Base-by-base conservation (phyloP, 768 basidiomycete species). In the Pleurotus giganteus region DNA sequence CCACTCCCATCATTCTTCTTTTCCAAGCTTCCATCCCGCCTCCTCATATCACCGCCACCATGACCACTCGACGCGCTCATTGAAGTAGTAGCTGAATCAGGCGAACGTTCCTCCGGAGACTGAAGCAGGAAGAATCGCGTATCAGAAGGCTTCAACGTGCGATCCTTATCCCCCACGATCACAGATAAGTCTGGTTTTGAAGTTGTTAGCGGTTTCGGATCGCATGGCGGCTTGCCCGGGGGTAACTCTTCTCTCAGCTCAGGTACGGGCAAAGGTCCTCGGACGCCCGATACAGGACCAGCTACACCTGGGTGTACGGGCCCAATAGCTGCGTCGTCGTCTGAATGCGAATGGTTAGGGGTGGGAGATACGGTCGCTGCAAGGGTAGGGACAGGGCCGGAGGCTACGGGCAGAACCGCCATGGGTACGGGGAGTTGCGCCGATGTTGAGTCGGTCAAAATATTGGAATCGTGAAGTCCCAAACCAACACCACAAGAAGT, bases 101-200 rank as follows among this genome's bases (percentile, higher is more conserved):
- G 49, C 50, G 47, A 41, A 13, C 39, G 9, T 32, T 56, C 55
- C 36, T 42, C 52, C 24, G 58, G 58, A 2, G 55, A 59, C 29
- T 60, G 55, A 28, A 52, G 32, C 21, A 60, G 37, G 43, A 60
- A 60, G 50, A 60, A 60, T 31, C 44, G 56, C 28, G 52, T 51
- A 50, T 57, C 58, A 9, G 56, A 54, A n/a, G 58, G 44, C 49
- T 57, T 57, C 34, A 60, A 53, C 11, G 55, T 42, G 19, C 47
- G 11, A 34, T 51, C 34, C 23, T 51, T 51, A 24, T 51, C 49
- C 39, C 12, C 19, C 31, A 51, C 34, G 17, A 36, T 37, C 7
- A 51, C 49, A 21, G 55, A 42, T 55, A 52, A n/a, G 27, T 44
- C 55, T 29, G 52, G 21, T 43, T 59, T 53, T 15, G 29, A 26